Conservation (phyloP, 129 eudicot genomes). For the Ambrosia artemisiifolia region DNA sequence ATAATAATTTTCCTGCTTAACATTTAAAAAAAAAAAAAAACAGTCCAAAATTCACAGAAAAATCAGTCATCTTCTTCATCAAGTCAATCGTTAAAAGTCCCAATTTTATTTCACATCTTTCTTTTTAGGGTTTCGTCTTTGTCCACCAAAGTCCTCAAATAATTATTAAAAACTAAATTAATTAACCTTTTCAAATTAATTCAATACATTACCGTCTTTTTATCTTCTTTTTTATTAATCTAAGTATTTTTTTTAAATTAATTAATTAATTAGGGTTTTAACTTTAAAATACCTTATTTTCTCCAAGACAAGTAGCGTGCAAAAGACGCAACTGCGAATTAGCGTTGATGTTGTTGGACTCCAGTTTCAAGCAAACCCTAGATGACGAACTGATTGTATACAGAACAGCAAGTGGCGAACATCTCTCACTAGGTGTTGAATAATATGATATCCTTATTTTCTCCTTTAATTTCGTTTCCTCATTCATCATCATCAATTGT, state of each 20-base stretch:
- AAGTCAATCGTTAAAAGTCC: slow-evolving; percentile 24
- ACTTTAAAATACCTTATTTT: slow-evolving; percentile 72
- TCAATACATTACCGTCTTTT: slow-evolving; percentile 13
- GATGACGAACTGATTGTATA: slow-evolving; percentile 47
- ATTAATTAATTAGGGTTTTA: no score
- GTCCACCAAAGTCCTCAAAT: slow-evolving; percentile 40
- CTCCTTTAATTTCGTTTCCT: slow-evolving; percentile 40
- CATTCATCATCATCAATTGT: slow-evolving; percentile 31
- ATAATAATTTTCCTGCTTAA: background rate
- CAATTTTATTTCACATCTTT: slow-evolving; percentile 10
- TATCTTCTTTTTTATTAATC: background rate
- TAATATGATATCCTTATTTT: slow-evolving; percentile 60
- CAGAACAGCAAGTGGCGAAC: slow-evolving; percentile 91
- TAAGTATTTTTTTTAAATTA: background rate
- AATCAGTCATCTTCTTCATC: slow-evolving; percentile 16
- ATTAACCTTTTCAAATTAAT: background rate
- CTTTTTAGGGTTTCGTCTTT: slow-evolving; percentile 24
- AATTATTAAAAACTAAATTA: slow-evolving; percentile 2
- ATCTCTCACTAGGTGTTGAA: slow-evolving; percentile 80
- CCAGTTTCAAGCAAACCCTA: slow-evolving; percentile 78
- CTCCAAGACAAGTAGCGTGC: slow-evolving; percentile 92
- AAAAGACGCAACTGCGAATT: slow-evolving; percentile 49
- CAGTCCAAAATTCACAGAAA: slow-evolving; percentile 26
- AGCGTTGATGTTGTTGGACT: slow-evolving; percentile 34
- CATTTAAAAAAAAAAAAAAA: slow-evolving; percentile 1